Conservation (phyloP, 192 early-diverging fungal genomes). For the Funneliformis geosporum region DNA sequence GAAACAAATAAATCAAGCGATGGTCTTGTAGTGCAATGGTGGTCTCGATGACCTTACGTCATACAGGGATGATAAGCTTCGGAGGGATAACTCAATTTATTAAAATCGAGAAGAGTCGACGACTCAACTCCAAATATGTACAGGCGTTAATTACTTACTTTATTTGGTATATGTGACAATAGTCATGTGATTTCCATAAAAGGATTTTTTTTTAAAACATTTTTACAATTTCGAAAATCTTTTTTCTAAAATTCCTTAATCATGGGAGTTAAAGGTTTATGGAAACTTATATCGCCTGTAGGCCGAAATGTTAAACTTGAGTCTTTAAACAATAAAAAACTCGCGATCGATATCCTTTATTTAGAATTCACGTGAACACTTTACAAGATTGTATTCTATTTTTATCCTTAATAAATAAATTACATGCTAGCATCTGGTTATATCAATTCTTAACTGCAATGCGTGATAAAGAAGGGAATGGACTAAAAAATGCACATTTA, state of each 20-base stretch:
- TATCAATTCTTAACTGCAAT: slow-evolving; percentile 96
- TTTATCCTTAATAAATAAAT: slow-evolving; percentile 1
- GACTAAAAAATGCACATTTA: slow-evolving; percentile 80
- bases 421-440: slow-evolving; percentile 90
- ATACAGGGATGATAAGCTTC: no score
- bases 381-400: neutral
- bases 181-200: no score
- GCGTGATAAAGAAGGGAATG: slow-evolving; percentile 85
- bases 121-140: no score
- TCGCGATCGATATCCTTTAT: slow-evolving; percentile 84
- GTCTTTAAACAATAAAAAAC: slow-evolving; percentile 64
- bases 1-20: neutral
- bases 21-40: no score
- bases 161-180: no score
- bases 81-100: no score
- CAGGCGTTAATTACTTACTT: no score
- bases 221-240: no score
- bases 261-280: slow-evolving; percentile 96
- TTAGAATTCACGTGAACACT: neutral
- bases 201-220: no score
- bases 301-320: slow-evolving; percentile 81
- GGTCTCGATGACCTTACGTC: no score
- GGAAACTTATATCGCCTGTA: slow-evolving; percentile 81
- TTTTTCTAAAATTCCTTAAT: no score
- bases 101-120: no score